Base-by-base conservation (phyloP, 1,284 basidiomycete genomes). In the Athelia psychrophila region DNA sequence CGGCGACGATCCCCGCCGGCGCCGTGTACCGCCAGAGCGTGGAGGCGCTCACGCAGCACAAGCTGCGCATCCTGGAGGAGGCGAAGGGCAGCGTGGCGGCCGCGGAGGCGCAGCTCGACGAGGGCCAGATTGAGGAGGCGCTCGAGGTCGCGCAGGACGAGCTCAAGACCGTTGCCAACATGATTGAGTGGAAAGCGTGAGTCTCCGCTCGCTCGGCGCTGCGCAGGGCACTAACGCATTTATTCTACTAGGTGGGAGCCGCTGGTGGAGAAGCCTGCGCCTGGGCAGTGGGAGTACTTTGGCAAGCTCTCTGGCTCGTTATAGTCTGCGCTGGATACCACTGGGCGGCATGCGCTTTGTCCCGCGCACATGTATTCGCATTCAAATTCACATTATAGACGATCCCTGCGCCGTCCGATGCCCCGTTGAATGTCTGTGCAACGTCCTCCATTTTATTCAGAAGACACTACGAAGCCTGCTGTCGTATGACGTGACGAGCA, bases 131-230 rank as follows among this genome's bases (percentile, higher is more conserved):
- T 50, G 93, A 96, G 73, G 83, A 94, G 68, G 81, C 90, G 35
- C 63, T 99, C 56, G 78, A 86, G 61, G 85, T 93, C 71, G 95
- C 95, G 3, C 70, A 87, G 60, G 88, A 91, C 59, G 96, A 99
- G 73, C 75, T 92, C 54, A 76, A 72, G 48, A 75, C 98, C 44
- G 90, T 81, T 2, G 77, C 77, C 35, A 92, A 93, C 74, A 93
- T 98, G 89, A 66, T 88, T 22, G 91, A 96, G 66, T 98, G 93
- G 93, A 97, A 98, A 76, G 83, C 91, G 95, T 99, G 70, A 75
- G 93, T 90, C 44, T 10, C 18, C 46, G 42, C 13, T 36, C 47
- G 35, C n/a, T n/a, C 18, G 38, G 25, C 51, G 50, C 27, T 30
- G 23, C 50, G 35, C 50, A 38, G 50, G 45, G 42, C 46, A 49